These are phyloP conservation scores for Wallacemonas sp. DNA, from an alignment of 208 protist genomes.

Conservation along the genomic window DNA sequence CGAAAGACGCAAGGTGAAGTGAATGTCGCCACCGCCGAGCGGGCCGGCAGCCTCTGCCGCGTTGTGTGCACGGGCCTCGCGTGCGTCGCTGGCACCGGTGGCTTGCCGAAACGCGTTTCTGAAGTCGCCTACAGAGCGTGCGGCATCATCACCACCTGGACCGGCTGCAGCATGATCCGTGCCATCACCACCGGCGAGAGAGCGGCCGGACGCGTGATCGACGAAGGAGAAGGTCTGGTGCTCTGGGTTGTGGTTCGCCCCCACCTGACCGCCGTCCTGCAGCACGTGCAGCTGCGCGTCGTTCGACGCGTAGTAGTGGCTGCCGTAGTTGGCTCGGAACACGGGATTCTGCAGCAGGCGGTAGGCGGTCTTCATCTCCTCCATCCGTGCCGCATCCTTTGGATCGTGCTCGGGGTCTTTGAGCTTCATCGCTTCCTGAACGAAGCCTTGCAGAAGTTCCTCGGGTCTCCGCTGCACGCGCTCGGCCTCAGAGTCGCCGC, in stretches of 20 bases:
- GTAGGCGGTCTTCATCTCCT: conserved; percentile 58
- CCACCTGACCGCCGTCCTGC: conserved; percentile 65
- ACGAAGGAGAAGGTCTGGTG: conserved; percentile 69
- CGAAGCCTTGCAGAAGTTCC: conserved; percentile 60
- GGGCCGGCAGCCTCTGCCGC: conserved; percentile 37
- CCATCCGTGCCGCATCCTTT: conserved; percentile 38
- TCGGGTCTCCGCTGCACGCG: conserved; percentile 52
- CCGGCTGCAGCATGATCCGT: background rate
- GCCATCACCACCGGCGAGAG: background rate
- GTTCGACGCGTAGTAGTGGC: conserved; percentile 70
- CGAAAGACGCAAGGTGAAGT: conserved; percentile 57
- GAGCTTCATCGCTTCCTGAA: conserved; percentile 63
- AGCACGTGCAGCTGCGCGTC: conserved; percentile 76
- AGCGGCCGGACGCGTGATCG: conserved; percentile 48
- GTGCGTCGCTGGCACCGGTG: conserved; percentile 17
- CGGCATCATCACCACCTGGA: conserved; percentile 4
- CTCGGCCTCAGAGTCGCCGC: conserved; percentile 50
- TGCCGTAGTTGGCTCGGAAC: conserved; percentile 61
- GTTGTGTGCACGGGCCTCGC: conserved; percentile 28
- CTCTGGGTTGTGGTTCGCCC: conserved; percentile 82
- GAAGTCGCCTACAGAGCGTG: conserved; percentile 49
- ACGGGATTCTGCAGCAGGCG: conserved; percentile 40
- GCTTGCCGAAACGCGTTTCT: conserved; percentile 39
- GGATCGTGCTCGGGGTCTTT: conserved; percentile 47
- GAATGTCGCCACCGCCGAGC: conserved; percentile 47